Conservation (phyloP, 495 filamentous ascomycete species). For the Hypoxylon cercidicola region DNA sequence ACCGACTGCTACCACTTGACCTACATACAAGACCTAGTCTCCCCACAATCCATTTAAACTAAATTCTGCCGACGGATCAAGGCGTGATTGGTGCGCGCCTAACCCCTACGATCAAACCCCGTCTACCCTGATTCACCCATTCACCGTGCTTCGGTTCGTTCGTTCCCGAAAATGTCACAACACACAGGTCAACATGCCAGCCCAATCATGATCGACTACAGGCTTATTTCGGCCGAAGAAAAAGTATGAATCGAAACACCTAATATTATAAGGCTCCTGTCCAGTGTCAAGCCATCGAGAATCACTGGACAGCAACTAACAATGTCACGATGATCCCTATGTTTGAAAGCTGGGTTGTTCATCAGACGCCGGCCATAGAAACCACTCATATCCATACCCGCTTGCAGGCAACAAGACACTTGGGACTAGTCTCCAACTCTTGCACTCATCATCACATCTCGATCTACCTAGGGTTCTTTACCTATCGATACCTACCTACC, state of each 20-base stretch:
- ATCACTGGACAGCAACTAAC: slow-evolving; percentile 27
- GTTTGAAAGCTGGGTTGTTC: slow-evolving; percentile 7
- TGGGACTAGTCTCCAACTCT: slow-evolving; percentile 14
- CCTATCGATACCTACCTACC: slow-evolving; percentile 17
- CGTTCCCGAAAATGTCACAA: slow-evolving; percentile 37
- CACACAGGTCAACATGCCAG: slow-evolving; percentile 18
- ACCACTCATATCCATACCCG: slow-evolving; percentile 16
- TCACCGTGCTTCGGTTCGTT: slow-evolving; percentile 33
- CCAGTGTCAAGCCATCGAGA: slow-evolving; percentile 27
- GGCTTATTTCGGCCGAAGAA: slow-evolving; percentile 7
- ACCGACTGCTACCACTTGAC: slow-evolving; percentile 38
- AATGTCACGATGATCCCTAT: slow-evolving; percentile 4
- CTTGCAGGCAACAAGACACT: background rate
- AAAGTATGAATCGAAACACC: slow-evolving; percentile 30
- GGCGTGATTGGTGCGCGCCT: slow-evolving; percentile 29
- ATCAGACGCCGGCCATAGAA: slow-evolving; percentile 1
- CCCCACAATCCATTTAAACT: slow-evolving; percentile 36
- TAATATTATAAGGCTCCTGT: slow-evolving; percentile 32
- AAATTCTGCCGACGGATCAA: slow-evolving; percentile 19
- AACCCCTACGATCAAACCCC: slow-evolving; percentile 25
- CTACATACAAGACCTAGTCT: slow-evolving; percentile 18
- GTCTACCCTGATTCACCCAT: slow-evolving; percentile 2
- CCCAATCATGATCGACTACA: slow-evolving; percentile 36
- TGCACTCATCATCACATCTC: background rate
- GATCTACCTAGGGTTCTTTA: too few species aligned